Evolutionary conservation across 129 eudicot species (phyloP), one percentile per base, ranked within the genome.

Genomic region (Glebionis coronaria): DNA sequence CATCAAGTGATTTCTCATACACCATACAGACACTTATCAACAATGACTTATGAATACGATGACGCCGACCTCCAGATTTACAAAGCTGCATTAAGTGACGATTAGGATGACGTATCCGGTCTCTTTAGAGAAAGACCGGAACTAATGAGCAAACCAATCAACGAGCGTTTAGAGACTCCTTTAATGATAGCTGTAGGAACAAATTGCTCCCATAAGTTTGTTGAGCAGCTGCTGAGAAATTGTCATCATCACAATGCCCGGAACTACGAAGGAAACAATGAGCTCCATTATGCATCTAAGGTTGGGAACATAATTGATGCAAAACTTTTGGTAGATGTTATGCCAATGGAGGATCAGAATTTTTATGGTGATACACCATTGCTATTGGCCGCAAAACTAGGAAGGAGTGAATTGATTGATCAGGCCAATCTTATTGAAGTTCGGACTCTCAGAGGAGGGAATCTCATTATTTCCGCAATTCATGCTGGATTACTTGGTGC

Each of bases 121-220:
- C 35, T 31, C 65, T 35, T 61, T 21, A 0, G 7, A 9, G 5
- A 15, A 15, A 18, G 9, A 14, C 66, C 66, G 4, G 27, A 61
- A n/a, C 13, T 35, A 15, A 35, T 6, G 46, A 35, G 28, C 5
- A 61, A 35, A 12, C 50, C 20, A 19, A 3, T 35, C 28, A 40
- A 9, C 3, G 10, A 11, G 14, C 15, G 49, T 45, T n/a, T 16
- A 0, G 66, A 61, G 66, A 61, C 66, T 3, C 66, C 66, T 45
- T 7, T 61, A 38, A 38, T 61, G 47, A 61, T 61, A 61, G 66
- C 66, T n/a, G 66, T 61, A 50, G 66, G 66, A 35, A 61, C 66
- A 15, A 35, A 3, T 18, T 5, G 14, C 4, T 61, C 25, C 47
- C 51, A 11, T 46, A 9, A 46, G 14, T 46, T 46, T 46, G 51